Evolutionary conservation across 202 grass and related monocot species (phyloP).

Genomic region (Panicum hallii): DNA sequence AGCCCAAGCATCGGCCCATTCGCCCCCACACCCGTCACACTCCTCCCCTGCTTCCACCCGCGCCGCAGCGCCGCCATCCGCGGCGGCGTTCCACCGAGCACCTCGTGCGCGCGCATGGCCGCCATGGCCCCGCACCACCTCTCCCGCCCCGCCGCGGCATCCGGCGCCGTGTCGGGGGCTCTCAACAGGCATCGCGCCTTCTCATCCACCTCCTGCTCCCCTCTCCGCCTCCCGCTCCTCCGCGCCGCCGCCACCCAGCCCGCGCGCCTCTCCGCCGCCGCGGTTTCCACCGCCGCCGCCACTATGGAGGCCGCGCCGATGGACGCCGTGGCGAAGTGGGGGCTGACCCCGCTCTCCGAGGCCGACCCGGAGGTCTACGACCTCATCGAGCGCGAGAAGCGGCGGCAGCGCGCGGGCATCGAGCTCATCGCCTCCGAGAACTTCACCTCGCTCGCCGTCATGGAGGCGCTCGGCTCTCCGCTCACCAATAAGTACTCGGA

Average conservation of each 20-base stretch:
- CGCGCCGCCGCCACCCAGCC: background rate
- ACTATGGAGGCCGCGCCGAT: background rate
- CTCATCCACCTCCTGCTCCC: background rate
- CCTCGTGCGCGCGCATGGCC: slow-evolving; percentile 33
- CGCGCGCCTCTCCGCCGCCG: background rate
- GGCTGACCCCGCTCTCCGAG: slow-evolving; percentile 61
- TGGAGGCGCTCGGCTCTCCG: slow-evolving; percentile 86
- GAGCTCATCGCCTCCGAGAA: slow-evolving; percentile 99
- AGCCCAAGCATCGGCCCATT: background rate
- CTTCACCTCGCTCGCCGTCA: slow-evolving; percentile 97
- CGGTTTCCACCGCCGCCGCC: background rate
- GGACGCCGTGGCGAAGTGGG: slow-evolving; percentile 57
- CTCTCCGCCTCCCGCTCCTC: slow-evolving; percentile 11
- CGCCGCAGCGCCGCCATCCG: slow-evolving; percentile 32
- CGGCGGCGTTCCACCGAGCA: slow-evolving; percentile 37
- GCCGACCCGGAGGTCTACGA: slow-evolving; percentile 77
- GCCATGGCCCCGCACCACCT: slow-evolving; percentile 42
- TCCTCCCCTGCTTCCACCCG: too few relatives aligned
- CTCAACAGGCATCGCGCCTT: background rate
- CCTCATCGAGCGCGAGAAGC: slow-evolving; percentile 92
- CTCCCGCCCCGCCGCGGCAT: slow-evolving; percentile 34
- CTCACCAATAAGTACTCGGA: slow-evolving; percentile 99
- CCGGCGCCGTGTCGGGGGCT: background rate
- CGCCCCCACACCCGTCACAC: background rate
- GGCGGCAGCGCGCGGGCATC: slow-evolving; percentile 88